phyloP scores from a whole-genome alignment of 176 grass and related monocot species.

The Dendrocalamus sinicus region DNA sequence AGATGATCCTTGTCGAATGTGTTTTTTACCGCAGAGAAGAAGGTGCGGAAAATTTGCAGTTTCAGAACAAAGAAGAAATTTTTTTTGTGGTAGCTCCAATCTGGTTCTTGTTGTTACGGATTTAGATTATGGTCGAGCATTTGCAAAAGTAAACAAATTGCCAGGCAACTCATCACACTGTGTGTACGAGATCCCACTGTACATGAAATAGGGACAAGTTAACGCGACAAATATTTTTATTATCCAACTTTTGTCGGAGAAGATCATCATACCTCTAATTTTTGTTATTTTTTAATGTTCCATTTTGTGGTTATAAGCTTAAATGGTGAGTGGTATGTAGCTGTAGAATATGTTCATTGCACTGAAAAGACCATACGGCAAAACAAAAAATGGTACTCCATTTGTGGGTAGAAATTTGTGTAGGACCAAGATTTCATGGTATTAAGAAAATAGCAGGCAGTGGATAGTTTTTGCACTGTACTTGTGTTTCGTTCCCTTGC shows the following conservation, averaged over 20 bases:
- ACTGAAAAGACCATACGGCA: constrained; percentile 39
- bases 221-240: constrained; percentile 38
- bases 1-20: constrained; percentile 31
- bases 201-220: constrained; percentile 45
- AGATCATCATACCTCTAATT: constrained; percentile 18
- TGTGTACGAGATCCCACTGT: constrained; percentile 32
- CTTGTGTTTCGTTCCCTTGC: not conserved
- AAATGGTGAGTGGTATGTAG: constrained; percentile 12
- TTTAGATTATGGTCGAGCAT: constrained; percentile 3
- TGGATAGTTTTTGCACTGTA: not conserved
- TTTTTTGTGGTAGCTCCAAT: not conserved
- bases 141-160: constrained; percentile 28
- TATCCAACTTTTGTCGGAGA: constrained; percentile 45
- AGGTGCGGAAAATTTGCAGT: not conserved
- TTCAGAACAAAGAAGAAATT: not conserved
- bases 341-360: constrained; percentile 50
- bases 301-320: constrained; percentile 19
- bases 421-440: not conserved
- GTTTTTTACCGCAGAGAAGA: not conserved
- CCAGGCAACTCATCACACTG: constrained; percentile 19
- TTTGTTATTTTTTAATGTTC: constrained; percentile 14
- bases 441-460: not conserved
- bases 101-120: not conserved
- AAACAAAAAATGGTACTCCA: constrained; percentile 13
- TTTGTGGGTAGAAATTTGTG: constrained; percentile 9